Conservation (phyloP, 1,284 basidiomycete genomes). For the Pyrrhoderma lamaoense region DNA sequence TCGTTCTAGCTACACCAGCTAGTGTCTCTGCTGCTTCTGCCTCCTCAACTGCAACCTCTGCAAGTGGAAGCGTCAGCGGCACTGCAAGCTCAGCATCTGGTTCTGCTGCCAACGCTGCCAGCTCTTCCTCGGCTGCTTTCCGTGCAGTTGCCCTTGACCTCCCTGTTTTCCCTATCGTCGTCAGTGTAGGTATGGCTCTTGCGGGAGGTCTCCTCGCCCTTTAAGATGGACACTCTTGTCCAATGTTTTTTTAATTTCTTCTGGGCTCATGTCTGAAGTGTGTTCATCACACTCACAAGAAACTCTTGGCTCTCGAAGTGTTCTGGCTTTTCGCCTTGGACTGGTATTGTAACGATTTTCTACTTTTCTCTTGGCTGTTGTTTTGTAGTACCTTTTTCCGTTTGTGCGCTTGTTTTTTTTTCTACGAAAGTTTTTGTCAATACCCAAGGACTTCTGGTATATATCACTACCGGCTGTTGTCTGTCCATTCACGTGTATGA, state of each 20-base stretch:
- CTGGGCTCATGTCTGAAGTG: background rate
- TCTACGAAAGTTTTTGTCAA: too few species aligned
- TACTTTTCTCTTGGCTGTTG: too few species aligned
- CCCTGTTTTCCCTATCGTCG: conserved; percentile 6
- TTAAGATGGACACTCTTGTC: background rate
- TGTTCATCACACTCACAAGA: background rate
- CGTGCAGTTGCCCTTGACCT: conserved; percentile 7
- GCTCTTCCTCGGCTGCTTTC: conserved; percentile 6
- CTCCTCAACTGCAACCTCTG: conserved; percentile 13
- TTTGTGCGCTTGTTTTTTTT: too few species aligned
- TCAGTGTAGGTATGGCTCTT: conserved; percentile 16
- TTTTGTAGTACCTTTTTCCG: too few species aligned
- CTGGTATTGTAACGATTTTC: too few species aligned
- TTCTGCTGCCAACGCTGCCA: background rate
- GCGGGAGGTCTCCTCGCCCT: conserved; percentile 15
- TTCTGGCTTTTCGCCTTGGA: background rate
- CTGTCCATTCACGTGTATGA: too few species aligned
- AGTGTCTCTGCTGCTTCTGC: conserved; percentile 5
- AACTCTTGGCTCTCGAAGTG: background rate
- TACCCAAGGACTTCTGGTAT: too few species aligned
- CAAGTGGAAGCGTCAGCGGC: conserved; percentile 4
- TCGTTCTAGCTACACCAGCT: conserved; percentile 13
- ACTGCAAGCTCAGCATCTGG: conserved; percentile 5
- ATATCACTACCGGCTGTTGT: too few species aligned
- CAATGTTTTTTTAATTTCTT: background rate